Evolutionary conservation across 208 protist species (phyloP).

Genomic region (Leishmania mexicana): DNA sequence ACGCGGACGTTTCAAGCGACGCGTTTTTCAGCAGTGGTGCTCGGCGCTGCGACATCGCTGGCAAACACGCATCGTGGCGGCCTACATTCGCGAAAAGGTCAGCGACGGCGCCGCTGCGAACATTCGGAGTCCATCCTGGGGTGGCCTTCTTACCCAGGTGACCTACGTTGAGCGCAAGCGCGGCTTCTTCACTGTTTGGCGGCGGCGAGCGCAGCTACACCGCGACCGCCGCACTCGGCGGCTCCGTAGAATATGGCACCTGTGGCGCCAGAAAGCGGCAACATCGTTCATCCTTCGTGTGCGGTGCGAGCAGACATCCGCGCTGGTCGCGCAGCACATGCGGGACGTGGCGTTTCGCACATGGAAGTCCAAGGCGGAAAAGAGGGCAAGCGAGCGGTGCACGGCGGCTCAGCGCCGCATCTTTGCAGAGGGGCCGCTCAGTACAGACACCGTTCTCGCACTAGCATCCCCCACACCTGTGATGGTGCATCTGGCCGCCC

Average conservation of each 20-base stretch:
- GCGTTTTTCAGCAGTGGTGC: constrained; percentile 29
- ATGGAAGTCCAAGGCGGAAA: constrained; percentile 44
- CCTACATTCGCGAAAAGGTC: constrained; percentile 29
- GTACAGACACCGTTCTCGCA: constrained; percentile 2
- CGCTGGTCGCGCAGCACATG: not conserved
- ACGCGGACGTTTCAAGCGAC: not conserved
- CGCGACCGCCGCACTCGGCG: constrained; percentile 1
- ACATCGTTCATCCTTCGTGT: not conserved
- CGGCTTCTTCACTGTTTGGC: constrained; percentile 47
- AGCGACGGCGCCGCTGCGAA: constrained; percentile 6
- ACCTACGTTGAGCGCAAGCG: constrained; percentile 55
- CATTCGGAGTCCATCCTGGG: constrained; percentile 24
- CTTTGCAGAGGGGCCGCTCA: constrained; percentile 3
- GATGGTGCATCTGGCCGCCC: not conserved
- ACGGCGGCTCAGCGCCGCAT: constrained; percentile 24
- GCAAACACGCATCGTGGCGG: constrained; percentile 28
- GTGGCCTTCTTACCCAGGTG: constrained; percentile 29
- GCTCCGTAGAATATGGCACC: constrained; percentile 3
- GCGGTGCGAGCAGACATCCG: constrained; percentile 1
- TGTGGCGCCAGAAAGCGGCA: constrained; percentile 11
- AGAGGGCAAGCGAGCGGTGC: constrained; percentile 17
- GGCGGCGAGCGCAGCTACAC: constrained; percentile 14
- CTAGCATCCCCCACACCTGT: not conserved
- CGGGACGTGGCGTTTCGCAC: constrained; percentile 2
- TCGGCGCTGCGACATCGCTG: constrained; percentile 31